Evolutionary conservation across 192 early-diverging fungal genomes (phyloP).

Genomic region (Coemansia sp.): DNA sequence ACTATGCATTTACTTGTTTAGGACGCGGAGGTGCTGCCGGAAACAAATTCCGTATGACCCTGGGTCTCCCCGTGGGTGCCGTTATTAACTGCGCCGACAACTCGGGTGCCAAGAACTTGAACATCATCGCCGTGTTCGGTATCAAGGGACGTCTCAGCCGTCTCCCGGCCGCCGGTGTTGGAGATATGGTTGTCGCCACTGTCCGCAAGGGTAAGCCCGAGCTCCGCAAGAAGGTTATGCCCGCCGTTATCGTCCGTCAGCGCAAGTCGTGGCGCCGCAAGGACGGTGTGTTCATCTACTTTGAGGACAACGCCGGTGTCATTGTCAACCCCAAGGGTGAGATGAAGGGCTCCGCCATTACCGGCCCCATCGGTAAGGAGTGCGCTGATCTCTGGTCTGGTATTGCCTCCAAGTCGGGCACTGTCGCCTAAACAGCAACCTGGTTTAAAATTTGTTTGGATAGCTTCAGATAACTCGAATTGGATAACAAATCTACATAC

Average conservation of each 20-base stretch:
- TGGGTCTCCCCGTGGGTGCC: conserved; percentile 94
- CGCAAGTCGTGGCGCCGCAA: conserved; percentile 98
- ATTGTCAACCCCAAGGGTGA: conserved; percentile 99
- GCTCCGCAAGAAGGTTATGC: conserved; percentile 99
- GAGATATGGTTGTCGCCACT: conserved; percentile 99
- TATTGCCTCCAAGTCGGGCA: conserved; percentile 92
- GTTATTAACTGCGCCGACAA: conserved; percentile 99
- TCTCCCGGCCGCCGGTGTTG: conserved; percentile 96
- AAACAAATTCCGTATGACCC: conserved; percentile 99
- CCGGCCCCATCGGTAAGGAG: conserved; percentile 99
- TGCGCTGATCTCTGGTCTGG: conserved; percentile 99
- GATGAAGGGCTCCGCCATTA: conserved; percentile 99
- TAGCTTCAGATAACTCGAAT: conserved; percentile 24
- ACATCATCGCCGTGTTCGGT: conserved; percentile 97
- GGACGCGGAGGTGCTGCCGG: conserved; percentile 73
- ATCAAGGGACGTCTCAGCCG: conserved; percentile 96
- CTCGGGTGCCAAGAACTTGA: conserved; percentile 99
- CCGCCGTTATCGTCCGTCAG: conserved; percentile 98
- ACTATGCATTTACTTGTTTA: conserved; percentile 7
- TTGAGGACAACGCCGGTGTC: conserved; percentile 99
- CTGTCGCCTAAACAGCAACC: conserved; percentile 64
- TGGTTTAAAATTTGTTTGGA: conserved; percentile 20
- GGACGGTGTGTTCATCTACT: conserved; percentile 99
- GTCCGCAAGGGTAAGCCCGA: conserved; percentile 99
- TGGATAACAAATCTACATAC: conserved; percentile 17